Base-by-base conservation (phyloP, 768 basidiomycete species). In the Lentinus tigrinus region DNA sequence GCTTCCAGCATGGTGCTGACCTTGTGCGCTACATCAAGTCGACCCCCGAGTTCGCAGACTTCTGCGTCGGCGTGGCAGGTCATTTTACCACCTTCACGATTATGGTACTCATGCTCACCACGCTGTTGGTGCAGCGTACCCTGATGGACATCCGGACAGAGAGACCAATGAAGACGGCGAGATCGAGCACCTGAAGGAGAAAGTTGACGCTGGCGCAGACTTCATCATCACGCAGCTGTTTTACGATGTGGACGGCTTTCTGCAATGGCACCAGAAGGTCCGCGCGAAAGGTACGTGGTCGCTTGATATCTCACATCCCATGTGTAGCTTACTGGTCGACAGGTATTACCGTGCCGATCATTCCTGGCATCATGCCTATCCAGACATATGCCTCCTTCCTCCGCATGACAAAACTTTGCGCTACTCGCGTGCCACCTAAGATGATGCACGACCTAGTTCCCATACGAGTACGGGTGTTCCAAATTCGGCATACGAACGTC, bases 331-430 rank as follows among this genome's bases (percentile, higher is more conserved):
- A 40, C 11, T 31, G 51, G 23, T 53, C 13, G 10, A 43, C 66
- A 95, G 97, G 95, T 31, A 94, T 99, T 67, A 81, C 73, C 0
- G 83, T 95, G 1, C 96, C 97, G 0, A 85, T 99, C 63, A 88
- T 99, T 59, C 94, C 97, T 9, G 94, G 95, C 11, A 85, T 98
- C 54, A 97, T 98, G 95, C 96, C 97, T 0, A 93, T 99, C 55
- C 97, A 98, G 69, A 98, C 92, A 23, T 96, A 95, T 70, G 84
- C 89, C 4, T 97, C 97, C 0, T 98, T 99, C 74, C 77, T 89
- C 44, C 87, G 97, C 46, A 78, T 98, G 65, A 91, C 88, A 21
- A 97, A 95, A 70, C 78, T 99, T 43, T 95, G 93, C 61, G 89
- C 90, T 17, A 85, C 87, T 3, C 78, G 78, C 21, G 86, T 98